phyloP scores from a whole-genome alignment of 2,329 filamentous ascomycete species.

The Paraphoma chrysanthemicola region DNA sequence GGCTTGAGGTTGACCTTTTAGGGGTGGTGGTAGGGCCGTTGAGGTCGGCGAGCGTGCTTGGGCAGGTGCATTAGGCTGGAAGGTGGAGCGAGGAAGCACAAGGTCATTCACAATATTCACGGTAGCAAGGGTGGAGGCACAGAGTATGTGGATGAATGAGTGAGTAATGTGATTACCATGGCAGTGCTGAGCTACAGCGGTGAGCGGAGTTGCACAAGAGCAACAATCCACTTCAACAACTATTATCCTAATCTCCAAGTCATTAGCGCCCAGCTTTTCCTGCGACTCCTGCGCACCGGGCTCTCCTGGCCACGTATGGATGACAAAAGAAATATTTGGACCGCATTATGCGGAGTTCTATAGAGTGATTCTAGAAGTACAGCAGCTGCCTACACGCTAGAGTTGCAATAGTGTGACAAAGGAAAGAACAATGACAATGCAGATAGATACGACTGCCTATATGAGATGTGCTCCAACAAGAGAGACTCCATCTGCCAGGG shows the following conservation, averaged over 20 bases:
- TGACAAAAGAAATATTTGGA: not conserved
- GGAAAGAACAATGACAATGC: not conserved
- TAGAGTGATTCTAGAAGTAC: not conserved
- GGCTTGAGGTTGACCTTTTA: not conserved
- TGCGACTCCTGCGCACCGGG: not conserved
- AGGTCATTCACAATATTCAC: not conserved
- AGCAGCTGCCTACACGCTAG: not conserved
- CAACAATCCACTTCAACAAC: no score
- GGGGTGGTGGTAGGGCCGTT: not conserved
- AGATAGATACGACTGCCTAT: not conserved
- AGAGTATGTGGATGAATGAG: not conserved
- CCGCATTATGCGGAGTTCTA: not conserved
- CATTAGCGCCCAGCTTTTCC: not conserved
- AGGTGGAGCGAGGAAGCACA: not conserved
- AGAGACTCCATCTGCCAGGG: not conserved
- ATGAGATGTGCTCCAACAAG: not conserved
- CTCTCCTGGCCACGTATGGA: not conserved
- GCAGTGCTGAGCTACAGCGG: no score
- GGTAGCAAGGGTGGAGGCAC: no score
- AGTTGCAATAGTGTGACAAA: not conserved
- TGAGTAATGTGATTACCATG: not conserved
- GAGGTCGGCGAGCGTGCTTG: not conserved
- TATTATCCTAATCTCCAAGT: not conserved
- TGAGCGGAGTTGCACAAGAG: no score
- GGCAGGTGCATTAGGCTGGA: not conserved